A percentile compares a stretch with the other conserved stretches of the same genome.
Conservation (phyloP, 2,329 filamentous ascomycete species). For the Microdochium nivale region DNA sequence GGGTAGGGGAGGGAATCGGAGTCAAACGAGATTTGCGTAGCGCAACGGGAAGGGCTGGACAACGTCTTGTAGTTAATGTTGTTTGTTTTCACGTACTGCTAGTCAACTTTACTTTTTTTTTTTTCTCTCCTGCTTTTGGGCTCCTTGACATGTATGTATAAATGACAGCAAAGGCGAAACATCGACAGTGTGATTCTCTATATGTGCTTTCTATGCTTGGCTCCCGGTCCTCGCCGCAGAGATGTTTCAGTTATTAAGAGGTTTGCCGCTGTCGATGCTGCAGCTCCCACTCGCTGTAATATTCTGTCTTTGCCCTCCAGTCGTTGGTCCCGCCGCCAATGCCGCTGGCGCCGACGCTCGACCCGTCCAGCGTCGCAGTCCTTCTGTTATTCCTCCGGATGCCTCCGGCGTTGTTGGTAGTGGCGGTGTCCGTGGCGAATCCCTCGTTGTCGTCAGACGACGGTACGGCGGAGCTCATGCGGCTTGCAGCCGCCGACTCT, state of each 20-base stretch:
- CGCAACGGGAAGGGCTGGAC: too few species aligned
- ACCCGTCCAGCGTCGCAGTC: background rate
- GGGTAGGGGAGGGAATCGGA: too few species aligned
- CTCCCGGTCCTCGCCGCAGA: background rate
- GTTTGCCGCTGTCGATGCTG: background rate
- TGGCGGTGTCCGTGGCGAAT: background rate
- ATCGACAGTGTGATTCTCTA: too few species aligned
- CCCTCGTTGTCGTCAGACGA: background rate
- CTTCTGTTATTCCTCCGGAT: background rate
- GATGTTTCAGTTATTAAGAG: too few species aligned
- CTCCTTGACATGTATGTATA: too few species aligned
- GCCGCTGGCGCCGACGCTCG: background rate
- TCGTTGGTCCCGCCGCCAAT: background rate
- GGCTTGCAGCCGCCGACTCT: background rate
- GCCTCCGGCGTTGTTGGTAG: background rate
- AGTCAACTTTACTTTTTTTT: too few species aligned
- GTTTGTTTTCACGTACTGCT: too few species aligned
- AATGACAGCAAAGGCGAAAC: too few species aligned
- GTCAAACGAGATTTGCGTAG: too few species aligned
- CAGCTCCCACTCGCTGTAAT: conserved; percentile 12
- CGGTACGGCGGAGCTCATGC: background rate
- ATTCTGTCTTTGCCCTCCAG: conserved; percentile 9
- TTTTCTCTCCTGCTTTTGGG: too few species aligned
- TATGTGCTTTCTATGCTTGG: background rate
- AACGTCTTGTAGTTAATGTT: too few species aligned